Percentiles rank a stretch among this genome's conserved stretches.
Evolutionary conservation across 148 eudicot genomes (phyloP).

Genomic region (Amaranthus hypochondriacus): DNA sequence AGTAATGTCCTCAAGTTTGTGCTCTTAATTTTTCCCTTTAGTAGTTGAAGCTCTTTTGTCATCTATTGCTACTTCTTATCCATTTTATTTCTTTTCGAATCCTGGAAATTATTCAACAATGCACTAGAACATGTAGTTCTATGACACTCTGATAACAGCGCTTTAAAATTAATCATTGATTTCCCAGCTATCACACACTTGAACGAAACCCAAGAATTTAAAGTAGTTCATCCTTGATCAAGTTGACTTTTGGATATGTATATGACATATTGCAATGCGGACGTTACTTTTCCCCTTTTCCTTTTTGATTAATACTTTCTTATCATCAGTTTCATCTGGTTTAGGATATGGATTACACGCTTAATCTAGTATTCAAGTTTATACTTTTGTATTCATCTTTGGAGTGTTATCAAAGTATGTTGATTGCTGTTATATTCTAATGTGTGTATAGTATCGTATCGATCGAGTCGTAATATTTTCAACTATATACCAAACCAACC

Average conservation of each 20-base stretch:
- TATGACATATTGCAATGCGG: constrained; percentile 38
- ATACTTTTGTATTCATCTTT: neutral
- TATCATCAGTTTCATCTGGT: constrained; percentile 10
- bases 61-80: constrained; percentile 24
- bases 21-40: constrained; percentile 13
- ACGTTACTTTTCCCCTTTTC: constrained; percentile 13
- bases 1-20: constrained; percentile 12
- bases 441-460: too few species aligned
- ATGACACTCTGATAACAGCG: constrained; percentile 40
- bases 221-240: constrained; percentile 37
- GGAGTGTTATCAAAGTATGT: neutral
- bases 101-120: constrained; percentile 15
- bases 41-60: constrained; percentile 31
- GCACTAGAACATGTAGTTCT: constrained; percentile 33
- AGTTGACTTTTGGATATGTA: constrained; percentile 54
- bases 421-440: constrained; percentile 1
- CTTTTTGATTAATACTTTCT: constrained; percentile 22
- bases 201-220: constrained; percentile 42
- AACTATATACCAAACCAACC: too few species aligned
- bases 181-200: constrained; percentile 29
- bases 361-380: constrained; percentile 12
- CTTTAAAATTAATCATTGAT: constrained; percentile 53
- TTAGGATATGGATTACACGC: constrained; percentile 24
- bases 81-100: constrained; percentile 26
- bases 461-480: too few species aligned